These are phyloP conservation scores for Colletotrichum brevisporum DNA, from an alignment of 2,329 filamentous ascomycete species.

Conservation along the genomic window DNA sequence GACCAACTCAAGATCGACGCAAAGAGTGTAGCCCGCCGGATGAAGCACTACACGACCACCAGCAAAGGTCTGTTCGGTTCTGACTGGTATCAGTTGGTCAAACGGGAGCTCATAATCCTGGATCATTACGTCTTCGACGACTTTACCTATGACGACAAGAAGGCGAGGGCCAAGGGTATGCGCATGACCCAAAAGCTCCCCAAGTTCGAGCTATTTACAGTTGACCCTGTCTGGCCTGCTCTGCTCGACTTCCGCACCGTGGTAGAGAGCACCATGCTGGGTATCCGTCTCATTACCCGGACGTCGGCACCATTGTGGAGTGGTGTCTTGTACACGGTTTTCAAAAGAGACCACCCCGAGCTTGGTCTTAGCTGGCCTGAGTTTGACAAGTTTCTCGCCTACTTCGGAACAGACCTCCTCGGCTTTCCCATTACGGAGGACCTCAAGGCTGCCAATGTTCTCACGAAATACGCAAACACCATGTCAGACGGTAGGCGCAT, in stretches of 20 bases:
- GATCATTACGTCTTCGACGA: neutral
- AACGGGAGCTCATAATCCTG: neutral
- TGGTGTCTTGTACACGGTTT: constrained; percentile 2
- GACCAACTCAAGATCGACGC: neutral
- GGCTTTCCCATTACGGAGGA: neutral
- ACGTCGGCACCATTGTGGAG: neutral
- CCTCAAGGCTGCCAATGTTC: neutral
- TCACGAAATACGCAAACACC: neutral
- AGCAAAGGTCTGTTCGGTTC: constrained; percentile 4
- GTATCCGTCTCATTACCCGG: neutral
- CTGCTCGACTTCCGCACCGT: constrained; percentile 4
- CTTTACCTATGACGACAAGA: constrained; percentile 1
- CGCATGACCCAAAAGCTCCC: neutral
- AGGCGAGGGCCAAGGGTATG: neutral
- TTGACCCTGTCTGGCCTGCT: constrained; percentile 11
- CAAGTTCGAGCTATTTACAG: neutral
- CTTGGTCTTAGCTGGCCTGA: neutral
- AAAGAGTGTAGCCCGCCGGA: neutral
- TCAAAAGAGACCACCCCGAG: constrained; percentile 4
- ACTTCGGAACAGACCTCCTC: neutral
- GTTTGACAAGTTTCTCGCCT: constrained; percentile 11
- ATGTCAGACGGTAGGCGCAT: neutral
- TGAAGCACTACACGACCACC: neutral
- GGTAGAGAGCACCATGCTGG: neutral
- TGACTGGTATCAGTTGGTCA: neutral